phyloP scores from a whole-genome alignment of 441 rosid species.

The Aquilaria agallochum region DNA sequence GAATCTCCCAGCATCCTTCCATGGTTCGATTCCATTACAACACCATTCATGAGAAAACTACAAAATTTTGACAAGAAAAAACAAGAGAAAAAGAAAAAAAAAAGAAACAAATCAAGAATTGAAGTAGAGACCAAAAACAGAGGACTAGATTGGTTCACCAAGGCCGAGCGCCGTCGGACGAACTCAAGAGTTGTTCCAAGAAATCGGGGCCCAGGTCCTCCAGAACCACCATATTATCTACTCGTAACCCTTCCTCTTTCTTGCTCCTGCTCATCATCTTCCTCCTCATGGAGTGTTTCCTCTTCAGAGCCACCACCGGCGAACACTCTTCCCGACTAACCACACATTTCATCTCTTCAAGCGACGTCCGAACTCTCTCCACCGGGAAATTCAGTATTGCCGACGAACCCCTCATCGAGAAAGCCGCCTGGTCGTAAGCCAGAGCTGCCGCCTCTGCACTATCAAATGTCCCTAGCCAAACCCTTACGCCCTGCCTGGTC shows the following conservation, averaged over 20 bases:
- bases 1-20: no score
- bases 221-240: conserved; percentile 51
- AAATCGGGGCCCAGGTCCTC: conserved; percentile 84
- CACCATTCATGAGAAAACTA: no score
- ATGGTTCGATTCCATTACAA: no score
- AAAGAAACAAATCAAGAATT: not conserved
- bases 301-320: conserved; percentile 82
- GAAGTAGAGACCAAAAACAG: not conserved
- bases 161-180: conserved; percentile 35
- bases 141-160: conserved; percentile 20
- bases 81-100: not conserved
- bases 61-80: not conserved
- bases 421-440: conserved; percentile 93
- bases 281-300: conserved; percentile 69
- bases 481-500: conserved; percentile 64
- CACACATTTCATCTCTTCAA: conserved; percentile 41
- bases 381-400: conserved; percentile 79
- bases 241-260: conserved; percentile 32
- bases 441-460: conserved; percentile 89
- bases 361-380: conserved; percentile 67
- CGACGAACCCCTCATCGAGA: conserved; percentile 72
- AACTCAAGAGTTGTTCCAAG: conserved; percentile 57
- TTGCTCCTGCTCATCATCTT: conserved; percentile 39
- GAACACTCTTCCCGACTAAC: conserved; percentile 50
- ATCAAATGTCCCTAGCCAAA: conserved; percentile 91